Evolutionary conservation across 805 yeast species (phyloP).

Genomic region (Lipomyces starkeyi): DNA sequence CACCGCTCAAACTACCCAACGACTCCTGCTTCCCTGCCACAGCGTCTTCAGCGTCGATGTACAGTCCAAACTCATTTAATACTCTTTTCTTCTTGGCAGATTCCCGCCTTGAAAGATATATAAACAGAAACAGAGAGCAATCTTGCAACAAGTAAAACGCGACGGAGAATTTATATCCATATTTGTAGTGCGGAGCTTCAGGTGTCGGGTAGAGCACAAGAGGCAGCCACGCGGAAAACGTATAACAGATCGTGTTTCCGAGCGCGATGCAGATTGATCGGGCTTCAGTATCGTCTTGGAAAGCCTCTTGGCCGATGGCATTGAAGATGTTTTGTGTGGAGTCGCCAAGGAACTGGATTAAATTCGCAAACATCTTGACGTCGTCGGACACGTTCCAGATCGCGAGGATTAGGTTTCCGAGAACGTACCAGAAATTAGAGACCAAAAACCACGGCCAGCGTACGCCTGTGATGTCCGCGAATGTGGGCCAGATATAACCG

Average conservation of each 20-base stretch:
- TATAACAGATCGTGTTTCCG: constrained; percentile 45
- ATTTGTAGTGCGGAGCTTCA: constrained; percentile 46
- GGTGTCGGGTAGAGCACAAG: constrained; percentile 46
- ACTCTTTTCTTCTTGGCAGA: constrained; percentile 18
- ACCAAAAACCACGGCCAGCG: constrained; percentile 41
- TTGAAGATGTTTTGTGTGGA: constrained; percentile 25
- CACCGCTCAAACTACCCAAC: neutral
- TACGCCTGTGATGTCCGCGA: constrained; percentile 44
- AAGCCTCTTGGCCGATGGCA: constrained; percentile 40
- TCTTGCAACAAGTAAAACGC: constrained; percentile 19
- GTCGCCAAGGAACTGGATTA: constrained; percentile 26
- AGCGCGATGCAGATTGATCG: constrained; percentile 44
- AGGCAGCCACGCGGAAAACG: constrained; percentile 49
- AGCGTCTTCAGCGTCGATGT: constrained; percentile 15
- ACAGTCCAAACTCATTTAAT: constrained; percentile 20
- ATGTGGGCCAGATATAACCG: constrained; percentile 42
- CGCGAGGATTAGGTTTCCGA: constrained; percentile 28
- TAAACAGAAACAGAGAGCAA: constrained; percentile 18
- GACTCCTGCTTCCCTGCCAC: constrained; percentile 5
- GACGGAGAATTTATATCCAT: constrained; percentile 30
- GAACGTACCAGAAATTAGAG: constrained; percentile 23
- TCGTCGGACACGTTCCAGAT: constrained; percentile 30
- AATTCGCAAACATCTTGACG: constrained; percentile 22
- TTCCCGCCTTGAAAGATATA: constrained; percentile 23
- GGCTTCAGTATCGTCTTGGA: constrained; percentile 43